phyloP scores from a whole-genome alignment of 1,139 yeast genomes.

The Zygosaccharomyces sapae region DNA sequence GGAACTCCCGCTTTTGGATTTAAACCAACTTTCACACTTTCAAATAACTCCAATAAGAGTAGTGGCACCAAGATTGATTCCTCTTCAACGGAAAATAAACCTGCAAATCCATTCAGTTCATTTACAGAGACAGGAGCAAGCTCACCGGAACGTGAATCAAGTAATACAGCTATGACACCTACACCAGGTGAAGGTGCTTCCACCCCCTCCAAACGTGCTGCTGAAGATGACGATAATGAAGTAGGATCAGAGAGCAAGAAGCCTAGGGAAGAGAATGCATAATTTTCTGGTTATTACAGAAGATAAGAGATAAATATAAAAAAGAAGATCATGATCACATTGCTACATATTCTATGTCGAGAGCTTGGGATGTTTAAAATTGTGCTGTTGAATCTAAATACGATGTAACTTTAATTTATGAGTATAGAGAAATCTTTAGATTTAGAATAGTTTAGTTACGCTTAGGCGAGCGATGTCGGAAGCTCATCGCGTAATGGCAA shows the following conservation, averaged over 20 bases:
- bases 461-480: background rate
- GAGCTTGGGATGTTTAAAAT: background rate
- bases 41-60: constrained; percentile 1
- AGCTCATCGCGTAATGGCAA: background rate
- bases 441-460: background rate
- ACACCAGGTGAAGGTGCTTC: constrained; percentile 7
- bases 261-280: constrained; percentile 1
- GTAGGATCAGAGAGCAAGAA: constrained; percentile 2
- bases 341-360: background rate
- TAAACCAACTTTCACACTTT: constrained; percentile 13
- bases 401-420: background rate
- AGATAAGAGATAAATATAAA: background rate
- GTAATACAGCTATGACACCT: constrained; percentile 1
- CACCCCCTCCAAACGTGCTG: constrained; percentile 11
- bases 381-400: background rate
- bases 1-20: constrained; percentile 7
- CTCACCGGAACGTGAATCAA: constrained; percentile 2
- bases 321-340: background rate
- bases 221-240: constrained; percentile 10
- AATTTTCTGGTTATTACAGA: background rate
- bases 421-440: background rate
- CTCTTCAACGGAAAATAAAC: background rate
- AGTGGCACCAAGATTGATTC: background rate
- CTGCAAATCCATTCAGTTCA: constrained; percentile 13
- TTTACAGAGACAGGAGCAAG: constrained; percentile 5